Evolutionary conservation across 345 rosid species (phyloP).

Genomic region (Hibiscus syriacus): DNA sequence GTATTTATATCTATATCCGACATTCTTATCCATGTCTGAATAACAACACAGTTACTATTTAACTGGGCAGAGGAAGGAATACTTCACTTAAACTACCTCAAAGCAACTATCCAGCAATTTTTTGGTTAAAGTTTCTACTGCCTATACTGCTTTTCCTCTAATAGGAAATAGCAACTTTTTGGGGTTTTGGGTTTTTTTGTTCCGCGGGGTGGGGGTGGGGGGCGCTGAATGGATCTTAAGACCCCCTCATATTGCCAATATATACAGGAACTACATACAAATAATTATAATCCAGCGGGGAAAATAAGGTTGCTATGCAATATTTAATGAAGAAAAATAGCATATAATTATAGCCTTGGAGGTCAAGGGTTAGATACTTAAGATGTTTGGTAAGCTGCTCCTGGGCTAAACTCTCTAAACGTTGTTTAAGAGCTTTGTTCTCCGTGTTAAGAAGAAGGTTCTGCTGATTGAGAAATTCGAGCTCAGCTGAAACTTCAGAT

Average conservation of each 20-base stretch:
- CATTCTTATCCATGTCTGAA: neutral
- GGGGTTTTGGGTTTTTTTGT: no score
- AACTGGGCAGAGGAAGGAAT: neutral
- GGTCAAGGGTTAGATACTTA: constrained; percentile 24
- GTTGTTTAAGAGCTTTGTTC: constrained; percentile 79
- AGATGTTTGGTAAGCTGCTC: constrained; percentile 75
- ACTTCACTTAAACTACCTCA: neutral
- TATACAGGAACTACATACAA: neutral
- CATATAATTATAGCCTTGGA: neutral
- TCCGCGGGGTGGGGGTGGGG: no score
- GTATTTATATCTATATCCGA: neutral
- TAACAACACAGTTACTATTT: neutral
- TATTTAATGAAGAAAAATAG: constrained; percentile 2
- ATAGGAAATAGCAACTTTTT: neutral
- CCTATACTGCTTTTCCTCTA: neutral
- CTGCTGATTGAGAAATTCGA: constrained; percentile 76
- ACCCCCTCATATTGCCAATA: no score
- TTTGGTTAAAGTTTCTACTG: neutral
- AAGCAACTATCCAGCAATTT: neutral
- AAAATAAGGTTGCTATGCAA: neutral
- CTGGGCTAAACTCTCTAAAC: constrained; percentile 68
- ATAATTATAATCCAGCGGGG: neutral
- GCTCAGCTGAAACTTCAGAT: constrained; percentile 75
- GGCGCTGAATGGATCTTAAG: no score
- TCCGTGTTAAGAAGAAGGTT: constrained; percentile 81